Evolutionary conservation across 164 flowering plant genomes (phyloP), one percentile per base, ranked within the genome.

Genomic region (Saururus chinensis): DNA sequence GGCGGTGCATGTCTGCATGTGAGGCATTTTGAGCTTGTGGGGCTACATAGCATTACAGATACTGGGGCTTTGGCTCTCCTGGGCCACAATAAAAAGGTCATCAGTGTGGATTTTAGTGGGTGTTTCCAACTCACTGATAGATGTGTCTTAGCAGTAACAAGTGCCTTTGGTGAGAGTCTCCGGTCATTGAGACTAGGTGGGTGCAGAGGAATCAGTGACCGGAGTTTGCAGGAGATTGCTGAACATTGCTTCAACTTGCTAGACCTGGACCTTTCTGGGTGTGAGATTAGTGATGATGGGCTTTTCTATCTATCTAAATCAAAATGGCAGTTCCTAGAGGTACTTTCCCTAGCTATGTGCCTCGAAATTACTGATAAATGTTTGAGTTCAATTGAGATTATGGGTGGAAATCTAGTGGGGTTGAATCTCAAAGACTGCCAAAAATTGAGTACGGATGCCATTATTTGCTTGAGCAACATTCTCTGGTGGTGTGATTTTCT

Each of bases 1-100:
- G 86, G 83, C 19, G 77, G 70, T 58, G 58, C 82, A 21, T 86
- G 87, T 61, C 77, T 83, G 19, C 72, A 74, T 52, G 72, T 86
- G 7, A 79, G 72, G 53, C 71, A 80, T 49, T 40, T 84, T n/a
- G 81, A 81, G 26, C 75, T 86, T 23, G 76, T 74, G 21, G 89
- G 88, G 9, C 77, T 80, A 19, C 61, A 48, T 51, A 78, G 79
- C 26, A 69, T 84, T 60, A 79, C 86, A 40, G 88, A 83, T 60
- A 67, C 68, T 17, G 88, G 83, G 22, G 66, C 84, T 60, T 66
- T 79, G 56, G 70, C 75, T 19, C 72, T 87, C 16, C 9, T 80
- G 41, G 40, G 37, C 52, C 16, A 56, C 22, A 59, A 42, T 53
- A 68, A 53, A 42, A 24, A 22, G 24, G 17, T 80, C 57, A 63